phyloP scores from a whole-genome alignment of 306 rosid genomes.

The Trifolium fragiferum region DNA sequence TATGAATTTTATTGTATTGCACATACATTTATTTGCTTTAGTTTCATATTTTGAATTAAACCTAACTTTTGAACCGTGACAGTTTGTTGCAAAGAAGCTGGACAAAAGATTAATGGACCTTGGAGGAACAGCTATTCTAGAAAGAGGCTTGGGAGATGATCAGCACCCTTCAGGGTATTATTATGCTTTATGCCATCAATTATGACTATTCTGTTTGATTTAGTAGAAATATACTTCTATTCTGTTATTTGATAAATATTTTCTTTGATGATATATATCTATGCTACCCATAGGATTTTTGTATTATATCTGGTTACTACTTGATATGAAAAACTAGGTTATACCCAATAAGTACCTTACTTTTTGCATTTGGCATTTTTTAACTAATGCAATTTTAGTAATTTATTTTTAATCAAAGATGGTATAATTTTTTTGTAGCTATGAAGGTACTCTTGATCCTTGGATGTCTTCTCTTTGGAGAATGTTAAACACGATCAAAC shows the following conservation, averaged over 20 bases:
- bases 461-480: slow-evolving; percentile 89
- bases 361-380: background rate
- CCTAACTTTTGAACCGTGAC: slow-evolving; percentile 33
- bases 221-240: slow-evolving; percentile 29
- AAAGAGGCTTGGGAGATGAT: slow-evolving; percentile 94
- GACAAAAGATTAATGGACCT: slow-evolving; percentile 87
- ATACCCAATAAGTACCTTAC: slow-evolving; percentile 15
- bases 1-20: slow-evolving; percentile 2
- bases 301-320: slow-evolving; percentile 11
- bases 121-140: slow-evolving; percentile 72
- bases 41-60: slow-evolving; percentile 35
- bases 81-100: slow-evolving; percentile 97
- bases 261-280: slow-evolving; percentile 18
- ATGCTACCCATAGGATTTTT: background rate
- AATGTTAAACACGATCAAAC: slow-evolving; percentile 56
- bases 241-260: slow-evolving; percentile 17
- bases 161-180: slow-evolving; percentile 94
- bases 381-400: background rate
- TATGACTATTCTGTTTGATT: slow-evolving; percentile 30
- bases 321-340: slow-evolving; percentile 24
- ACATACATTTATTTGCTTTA: slow-evolving; percentile 20
- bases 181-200: slow-evolving; percentile 2
- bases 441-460: slow-evolving; percentile 94
- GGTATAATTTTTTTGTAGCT: slow-evolving; percentile 52
- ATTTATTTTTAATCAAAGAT: slow-evolving; percentile 1